Evolutionary conservation across 2,329 filamentous ascomycete genomes (phyloP).

Genomic region (Fusarium marasasianum): DNA sequence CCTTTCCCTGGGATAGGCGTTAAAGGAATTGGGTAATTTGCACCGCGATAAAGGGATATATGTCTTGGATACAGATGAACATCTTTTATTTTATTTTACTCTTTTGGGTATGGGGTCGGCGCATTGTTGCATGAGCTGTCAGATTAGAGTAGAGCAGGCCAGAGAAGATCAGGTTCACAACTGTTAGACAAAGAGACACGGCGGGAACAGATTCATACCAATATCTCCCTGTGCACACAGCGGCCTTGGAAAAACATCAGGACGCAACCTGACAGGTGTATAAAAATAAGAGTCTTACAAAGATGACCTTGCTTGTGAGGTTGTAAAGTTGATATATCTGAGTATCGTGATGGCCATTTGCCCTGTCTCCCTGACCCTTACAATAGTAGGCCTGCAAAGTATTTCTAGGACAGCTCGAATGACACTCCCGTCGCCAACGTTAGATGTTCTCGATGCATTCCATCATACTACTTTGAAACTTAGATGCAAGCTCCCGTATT

Average conservation of each 20-base stretch:
- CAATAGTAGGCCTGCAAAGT: neutral
- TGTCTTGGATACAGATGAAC: slow-evolving; percentile 16
- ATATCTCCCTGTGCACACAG: neutral
- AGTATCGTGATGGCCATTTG: neutral
- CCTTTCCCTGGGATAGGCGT: slow-evolving; percentile 10
- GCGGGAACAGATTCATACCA: neutral
- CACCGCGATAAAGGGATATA: slow-evolving; percentile 28
- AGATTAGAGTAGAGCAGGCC: slow-evolving; percentile 1
- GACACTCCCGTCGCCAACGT: neutral
- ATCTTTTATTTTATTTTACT: neutral
- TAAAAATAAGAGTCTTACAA: neutral
- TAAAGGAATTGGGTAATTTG: slow-evolving; percentile 19
- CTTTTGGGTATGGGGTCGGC: slow-evolving; percentile 8
- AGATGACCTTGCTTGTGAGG: neutral
- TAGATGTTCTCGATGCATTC: neutral
- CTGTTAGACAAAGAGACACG: neutral
- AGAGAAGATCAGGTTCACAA: no score
- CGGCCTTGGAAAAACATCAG: neutral
- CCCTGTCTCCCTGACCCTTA: neutral
- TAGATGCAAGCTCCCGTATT: neutral
- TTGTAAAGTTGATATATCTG: neutral
- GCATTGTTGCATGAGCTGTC: slow-evolving; percentile 12
- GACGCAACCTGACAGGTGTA: neutral
- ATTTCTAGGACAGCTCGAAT: neutral
- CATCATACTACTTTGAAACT: neutral